Evolutionary conservation across 495 filamentous ascomycete genomes (phyloP).

Genomic region (Extremus antarcticus): DNA sequence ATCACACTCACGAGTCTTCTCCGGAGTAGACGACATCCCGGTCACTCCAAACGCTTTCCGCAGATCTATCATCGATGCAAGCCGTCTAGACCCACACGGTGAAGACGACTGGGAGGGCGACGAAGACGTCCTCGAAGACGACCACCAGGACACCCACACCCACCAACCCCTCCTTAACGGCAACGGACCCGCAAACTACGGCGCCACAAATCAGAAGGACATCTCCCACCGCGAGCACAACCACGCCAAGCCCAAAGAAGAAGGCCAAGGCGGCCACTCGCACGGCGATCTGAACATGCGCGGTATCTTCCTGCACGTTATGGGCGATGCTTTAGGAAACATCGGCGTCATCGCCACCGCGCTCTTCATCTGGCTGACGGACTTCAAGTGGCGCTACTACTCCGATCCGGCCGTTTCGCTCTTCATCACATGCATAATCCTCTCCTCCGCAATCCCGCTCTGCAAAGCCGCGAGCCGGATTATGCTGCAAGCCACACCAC

Average conservation of each 20-base stretch:
- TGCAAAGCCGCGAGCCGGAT: slow-evolving; percentile 91
- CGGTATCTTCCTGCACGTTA: slow-evolving; percentile 89
- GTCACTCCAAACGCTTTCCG: slow-evolving; percentile 84
- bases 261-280: slow-evolving; percentile 52
- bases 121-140: slow-evolving; percentile 37
- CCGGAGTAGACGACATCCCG: slow-evolving; percentile 48
- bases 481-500: slow-evolving; percentile 83
- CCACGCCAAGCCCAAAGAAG: slow-evolving; percentile 64
- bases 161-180: slow-evolving; percentile 23
- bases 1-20: slow-evolving; percentile 28
- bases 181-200: slow-evolving; percentile 1
- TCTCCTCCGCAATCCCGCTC: slow-evolving; percentile 79
- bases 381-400: slow-evolving; percentile 59
- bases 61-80: slow-evolving; percentile 79
- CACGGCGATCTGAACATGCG: slow-evolving; percentile 95
- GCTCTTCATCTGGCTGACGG: slow-evolving; percentile 80
- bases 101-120: slow-evolving; percentile 43
- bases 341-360: slow-evolving; percentile 92
- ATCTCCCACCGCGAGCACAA: slow-evolving; percentile 55
- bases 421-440: slow-evolving; percentile 93
- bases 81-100: slow-evolving; percentile 43
- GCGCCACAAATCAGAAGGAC: slow-evolving; percentile 18
- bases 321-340: slow-evolving; percentile 94
- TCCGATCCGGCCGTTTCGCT: slow-evolving; percentile 88
- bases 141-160: slow-evolving; percentile 26